Percentiles rank a stretch among this genome's conserved stretches.
These are phyloP conservation scores for Geopyxis carbonaria DNA, from an alignment of 495 filamentous ascomycete species.

Conservation along the genomic window DNA sequence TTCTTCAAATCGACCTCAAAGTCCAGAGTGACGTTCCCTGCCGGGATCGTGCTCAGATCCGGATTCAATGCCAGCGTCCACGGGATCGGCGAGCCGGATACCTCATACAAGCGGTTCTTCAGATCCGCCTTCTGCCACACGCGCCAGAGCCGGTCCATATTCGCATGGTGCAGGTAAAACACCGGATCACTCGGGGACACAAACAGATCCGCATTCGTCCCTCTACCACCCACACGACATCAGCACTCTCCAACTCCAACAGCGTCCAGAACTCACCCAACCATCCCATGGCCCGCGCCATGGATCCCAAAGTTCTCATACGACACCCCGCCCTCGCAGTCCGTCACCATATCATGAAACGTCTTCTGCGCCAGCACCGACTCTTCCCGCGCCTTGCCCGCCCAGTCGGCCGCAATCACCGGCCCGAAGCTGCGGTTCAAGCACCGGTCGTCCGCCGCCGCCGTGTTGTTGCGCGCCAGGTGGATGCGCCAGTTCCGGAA, in stretches of 20 bases:
- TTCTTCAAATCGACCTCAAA: conserved; percentile 5
- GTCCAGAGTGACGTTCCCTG: conserved; percentile 8
- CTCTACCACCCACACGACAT: neutral
- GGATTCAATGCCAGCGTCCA: conserved; percentile 5
- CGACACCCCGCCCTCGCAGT: conserved; percentile 27
- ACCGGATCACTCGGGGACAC: conserved; percentile 38
- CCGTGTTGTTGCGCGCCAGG: neutral
- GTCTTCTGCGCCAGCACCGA: neutral
- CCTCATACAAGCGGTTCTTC: neutral
- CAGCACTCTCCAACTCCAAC: conserved; percentile 16
- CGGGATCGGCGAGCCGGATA: conserved; percentile 1
- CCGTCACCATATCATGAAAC: conserved; percentile 27
- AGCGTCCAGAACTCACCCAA: conserved; percentile 41
- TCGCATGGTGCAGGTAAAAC: conserved; percentile 43
- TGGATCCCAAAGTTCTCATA: conserved; percentile 29
- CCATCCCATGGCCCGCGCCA: conserved; percentile 36
- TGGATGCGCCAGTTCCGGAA: conserved; percentile 23
- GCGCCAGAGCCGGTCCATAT: conserved; percentile 42
- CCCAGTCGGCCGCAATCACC: neutral
- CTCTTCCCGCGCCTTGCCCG: neutral
- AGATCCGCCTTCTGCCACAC: conserved; percentile 20
- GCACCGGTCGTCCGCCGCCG: neutral
- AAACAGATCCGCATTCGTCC: conserved; percentile 32
- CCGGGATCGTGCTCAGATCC: conserved; percentile 1
- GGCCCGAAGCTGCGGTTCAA: conserved; percentile 7